Evolutionary conservation across 2,329 filamentous ascomycete genomes (phyloP), one percentile per base, ranked within the genome.

Genomic region (Neofusicoccum sp.): DNA sequence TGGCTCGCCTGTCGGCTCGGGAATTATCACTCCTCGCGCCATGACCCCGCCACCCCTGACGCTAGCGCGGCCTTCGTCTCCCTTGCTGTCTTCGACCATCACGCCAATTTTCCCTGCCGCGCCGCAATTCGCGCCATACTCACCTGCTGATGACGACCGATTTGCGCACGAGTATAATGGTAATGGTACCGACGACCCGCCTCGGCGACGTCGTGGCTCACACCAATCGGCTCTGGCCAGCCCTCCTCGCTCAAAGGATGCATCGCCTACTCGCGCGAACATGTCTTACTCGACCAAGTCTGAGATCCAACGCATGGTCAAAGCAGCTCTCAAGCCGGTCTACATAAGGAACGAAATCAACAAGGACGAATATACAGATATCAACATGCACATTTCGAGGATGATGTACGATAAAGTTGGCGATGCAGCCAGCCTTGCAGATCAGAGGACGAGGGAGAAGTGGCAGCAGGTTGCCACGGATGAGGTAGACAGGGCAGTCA

Each of bases 301-400:
- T 66, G 91, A 87, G 70, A 89, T 99, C 65, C 93, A 92, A 71
- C 88, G 87, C 67, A 91, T 98, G 76, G 95, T 98, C 67, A 90
- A 91, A 65, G 80, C 83, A 43, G 91, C 90, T 5, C 80, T 99
- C 44, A 90, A 90, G 67, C 91, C 93, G 33, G 85, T 91, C 65
- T 98, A 93, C 80, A 84, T 87, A 64, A 88, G 88, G 43, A 88
- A 89, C 67, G 85, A 88, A 64, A 83, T 98, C 63, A 91, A 88
- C 16, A 90, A 92, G 66, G 90, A 96, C 62, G 89, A 97, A 74
- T 99, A 96, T 73, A 93, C 91, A 2, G 86, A 86, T 61, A 96
- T 98, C 76, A 98, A 98, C 72, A 88, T 92, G 64, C 88, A 89
- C 63, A 87, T 98, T 34, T 97, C 91, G 43, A 88, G 91, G 61